Conservation (phyloP, 495 filamentous ascomycete species). For the Aspergillus mulundensis region DNA sequence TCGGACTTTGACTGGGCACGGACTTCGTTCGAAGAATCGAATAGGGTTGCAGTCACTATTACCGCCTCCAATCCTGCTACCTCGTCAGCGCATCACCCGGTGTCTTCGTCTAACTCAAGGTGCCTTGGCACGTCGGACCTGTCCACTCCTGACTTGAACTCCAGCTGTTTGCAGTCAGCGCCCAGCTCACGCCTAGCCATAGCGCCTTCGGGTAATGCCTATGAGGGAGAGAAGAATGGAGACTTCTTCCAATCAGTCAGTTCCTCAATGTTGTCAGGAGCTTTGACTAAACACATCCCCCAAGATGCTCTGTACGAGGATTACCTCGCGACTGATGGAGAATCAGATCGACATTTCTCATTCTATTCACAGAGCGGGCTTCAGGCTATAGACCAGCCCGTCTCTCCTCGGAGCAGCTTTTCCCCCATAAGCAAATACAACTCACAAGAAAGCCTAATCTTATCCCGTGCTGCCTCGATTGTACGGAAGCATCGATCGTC, state of each 20-base stretch:
- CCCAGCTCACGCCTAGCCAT: constrained; percentile 29
- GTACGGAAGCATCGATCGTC: constrained; percentile 53
- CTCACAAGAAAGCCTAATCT: constrained; percentile 54
- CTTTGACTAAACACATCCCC: constrained; percentile 31
- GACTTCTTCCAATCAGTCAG: constrained; percentile 39
- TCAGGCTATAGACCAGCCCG: constrained; percentile 35
- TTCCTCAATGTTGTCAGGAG: constrained; percentile 27
- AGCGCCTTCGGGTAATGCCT: constrained; percentile 33
- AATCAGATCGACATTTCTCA: constrained; percentile 43
- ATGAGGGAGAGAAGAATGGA: constrained; percentile 24
- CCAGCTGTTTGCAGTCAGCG: constrained; percentile 35
- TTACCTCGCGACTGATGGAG: constrained; percentile 41
- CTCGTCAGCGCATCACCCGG: constrained; percentile 4
- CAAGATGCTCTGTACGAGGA: constrained; percentile 49
- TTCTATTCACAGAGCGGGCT: constrained; percentile 37
- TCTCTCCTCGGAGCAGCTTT: constrained; percentile 49
- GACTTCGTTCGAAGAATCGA: constrained; percentile 32
- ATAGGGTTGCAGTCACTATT: constrained; percentile 18
- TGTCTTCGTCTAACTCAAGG: constrained; percentile 12
- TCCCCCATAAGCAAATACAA: constrained; percentile 57
- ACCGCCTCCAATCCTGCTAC: constrained; percentile 1
- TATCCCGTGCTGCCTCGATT: constrained; percentile 46
- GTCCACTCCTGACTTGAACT: constrained; percentile 38
- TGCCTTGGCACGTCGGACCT: constrained; percentile 30
- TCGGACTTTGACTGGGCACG: constrained; percentile 87